A percentile compares a stretch with the other conserved stretches of the same genome.
These are phyloP conservation scores for Hypsizygus marmoreus DNA, from an alignment of 768 basidiomycete species.

Conservation along the genomic window DNA sequence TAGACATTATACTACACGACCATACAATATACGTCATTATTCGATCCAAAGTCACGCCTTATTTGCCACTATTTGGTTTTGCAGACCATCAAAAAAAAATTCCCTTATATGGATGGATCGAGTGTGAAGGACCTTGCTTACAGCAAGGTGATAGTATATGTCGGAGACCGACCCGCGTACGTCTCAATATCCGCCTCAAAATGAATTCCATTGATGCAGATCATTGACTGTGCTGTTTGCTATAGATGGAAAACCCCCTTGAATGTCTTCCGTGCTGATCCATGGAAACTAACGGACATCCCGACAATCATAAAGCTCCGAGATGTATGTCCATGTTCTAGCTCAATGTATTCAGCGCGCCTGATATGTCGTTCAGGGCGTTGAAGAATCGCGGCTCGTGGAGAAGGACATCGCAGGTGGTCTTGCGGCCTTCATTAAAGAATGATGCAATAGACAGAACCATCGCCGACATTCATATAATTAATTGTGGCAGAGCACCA, in stretches of 20 bases:
- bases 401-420: constrained; percentile 39
- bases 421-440: constrained; percentile 31
- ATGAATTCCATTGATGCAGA: constrained; percentile 1
- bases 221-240: not conserved
- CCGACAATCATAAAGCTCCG: constrained; percentile 68
- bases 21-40: no score
- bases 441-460: not conserved
- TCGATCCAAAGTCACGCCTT: no score
- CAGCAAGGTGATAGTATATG: constrained; percentile 71
- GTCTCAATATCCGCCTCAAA: no score
- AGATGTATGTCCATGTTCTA: constrained; percentile 40
- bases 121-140: no score
- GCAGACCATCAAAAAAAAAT: no score
- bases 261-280: constrained; percentile 61
- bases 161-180: constrained; percentile 66
- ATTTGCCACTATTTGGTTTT: no score
- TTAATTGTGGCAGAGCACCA: no score
- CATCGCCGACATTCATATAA: not conserved
- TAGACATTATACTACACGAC: no score
- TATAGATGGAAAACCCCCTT: constrained; percentile 67
- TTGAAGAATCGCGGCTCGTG: constrained; percentile 43
- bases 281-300: constrained; percentile 60
- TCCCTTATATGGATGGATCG: no score
- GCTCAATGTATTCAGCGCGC: not conserved
- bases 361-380: constrained; percentile 29